Base-by-base conservation (phyloP, 768 basidiomycete genomes). In the Tulasnella sp. region DNA sequence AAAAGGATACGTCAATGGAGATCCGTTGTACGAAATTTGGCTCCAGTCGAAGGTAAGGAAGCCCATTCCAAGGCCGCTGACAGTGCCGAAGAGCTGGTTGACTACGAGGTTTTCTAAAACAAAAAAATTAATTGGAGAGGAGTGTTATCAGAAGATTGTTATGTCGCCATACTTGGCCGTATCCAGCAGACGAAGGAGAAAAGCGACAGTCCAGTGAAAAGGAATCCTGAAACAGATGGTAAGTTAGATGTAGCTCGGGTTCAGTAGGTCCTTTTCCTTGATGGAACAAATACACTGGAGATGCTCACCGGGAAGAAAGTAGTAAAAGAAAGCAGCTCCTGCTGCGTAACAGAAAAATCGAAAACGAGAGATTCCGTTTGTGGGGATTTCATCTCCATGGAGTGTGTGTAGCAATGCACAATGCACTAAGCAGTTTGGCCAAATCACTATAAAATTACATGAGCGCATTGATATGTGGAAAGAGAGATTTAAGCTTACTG, bases 151-250 rank as follows among this genome's bases (percentile, higher is more conserved):
- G n/a, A n/a, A n/a, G n/a, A n/a, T n/a, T n/a, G n/a, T n/a, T n/a
- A n/a, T n/a, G n/a, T n/a, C n/a, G n/a, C n/a, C n/a, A n/a, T n/a
- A n/a, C n/a, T n/a, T 80, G 74, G 9, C 74, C 83, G 83, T 42
- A 94, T 90, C 96, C 96, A 98, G 80, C 95, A 97, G 34, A 95
- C 79, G 83, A 90, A 97, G 2, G 90, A 91, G 79, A 98, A 98
- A 32, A 89, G 82, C 9, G 91, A 92, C 3, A 98, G 85, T 0
- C 90, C 94, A 69, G 87, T 85, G 80, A 98, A 98, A 69, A 98
- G 84, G 82, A 89, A 99, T n/a, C 94, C 94, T 93, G 76, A 1
- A 32, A 11, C 12, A 32, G n/a, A n/a, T n/a, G n/a, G n/a, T n/a
- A n/a, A n/a, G n/a, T n/a, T n/a, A n/a, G n/a, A n/a, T n/a, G n/a